Percentiles rank a stretch among this genome's conserved stretches.
Conservation (phyloP, 805 yeast species). For the Metschnikowia continentalis region DNA sequence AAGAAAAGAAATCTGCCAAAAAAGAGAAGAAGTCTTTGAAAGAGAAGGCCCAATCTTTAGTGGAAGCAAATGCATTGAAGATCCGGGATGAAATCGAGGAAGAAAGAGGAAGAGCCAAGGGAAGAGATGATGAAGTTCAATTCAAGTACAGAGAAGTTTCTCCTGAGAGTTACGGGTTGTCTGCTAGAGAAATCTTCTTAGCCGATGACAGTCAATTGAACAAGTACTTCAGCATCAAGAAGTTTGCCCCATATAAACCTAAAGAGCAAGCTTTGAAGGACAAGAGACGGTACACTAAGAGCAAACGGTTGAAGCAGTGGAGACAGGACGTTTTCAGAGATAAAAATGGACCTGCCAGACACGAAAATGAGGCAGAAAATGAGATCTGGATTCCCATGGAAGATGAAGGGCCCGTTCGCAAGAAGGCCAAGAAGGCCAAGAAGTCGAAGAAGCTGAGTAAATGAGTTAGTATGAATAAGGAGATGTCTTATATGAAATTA, state of each 20-base stretch:
- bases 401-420: conserved; percentile 8
- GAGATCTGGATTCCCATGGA: conserved; percentile 38
- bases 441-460: conserved; percentile 1
- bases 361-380: conserved; percentile 30
- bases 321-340: conserved; percentile 72
- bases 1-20: conserved; percentile 54
- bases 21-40: conserved; percentile 58
- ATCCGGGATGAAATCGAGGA: conserved; percentile 63
- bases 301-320: conserved; percentile 84
- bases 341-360: conserved; percentile 46
- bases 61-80: conserved; percentile 66
- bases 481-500: not conserved
- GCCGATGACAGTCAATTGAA: conserved; percentile 89
- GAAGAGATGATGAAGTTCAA: conserved; percentile 37
- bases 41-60: conserved; percentile 69
- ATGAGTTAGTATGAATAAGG: not conserved
- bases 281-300: conserved; percentile 77
- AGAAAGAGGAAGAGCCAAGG: conserved; percentile 52
- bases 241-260: conserved; percentile 88
- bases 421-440: conserved; percentile 4
- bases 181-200: conserved; percentile 78
- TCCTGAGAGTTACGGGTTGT: conserved; percentile 86
- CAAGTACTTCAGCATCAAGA: conserved; percentile 81
- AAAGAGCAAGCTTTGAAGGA: conserved; percentile 70
- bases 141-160: conserved; percentile 93